Evolutionary conservation across 1,284 basidiomycete species (phyloP).

Genomic region (Ceratobasidium sp.): DNA sequence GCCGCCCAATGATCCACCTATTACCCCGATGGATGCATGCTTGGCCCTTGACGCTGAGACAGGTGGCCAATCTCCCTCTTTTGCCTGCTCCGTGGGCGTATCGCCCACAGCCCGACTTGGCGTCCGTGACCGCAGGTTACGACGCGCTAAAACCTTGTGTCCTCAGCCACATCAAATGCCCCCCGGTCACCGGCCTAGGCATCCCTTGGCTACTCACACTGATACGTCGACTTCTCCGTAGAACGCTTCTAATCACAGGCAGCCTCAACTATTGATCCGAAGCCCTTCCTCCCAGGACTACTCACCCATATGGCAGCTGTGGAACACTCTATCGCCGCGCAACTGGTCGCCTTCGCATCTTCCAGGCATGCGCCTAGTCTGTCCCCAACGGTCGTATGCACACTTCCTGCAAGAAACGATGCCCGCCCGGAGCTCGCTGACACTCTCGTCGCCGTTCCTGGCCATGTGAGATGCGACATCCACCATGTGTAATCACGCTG

Average conservation of each 20-base stretch:
- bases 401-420: slow-evolving; percentile 4
- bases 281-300: slow-evolving; percentile 5
- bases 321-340: slow-evolving; percentile 10
- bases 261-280: slow-evolving; percentile 31
- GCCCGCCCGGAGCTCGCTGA: neutral
- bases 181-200: slow-evolving; percentile 29
- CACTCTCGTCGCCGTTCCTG: slow-evolving; percentile 3
- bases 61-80: neutral
- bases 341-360: slow-evolving; percentile 7
- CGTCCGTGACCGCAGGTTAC: slow-evolving; percentile 18
- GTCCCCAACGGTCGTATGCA: neutral
- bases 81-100: slow-evolving; percentile 5
- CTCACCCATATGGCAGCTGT: neutral
- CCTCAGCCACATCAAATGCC: slow-evolving; percentile 44
- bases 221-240: slow-evolving; percentile 31
- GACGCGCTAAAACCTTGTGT: slow-evolving; percentile 29
- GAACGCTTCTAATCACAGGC: slow-evolving; percentile 38
- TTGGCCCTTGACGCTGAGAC: too few species aligned
- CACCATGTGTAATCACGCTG: slow-evolving; percentile 12
- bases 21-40: too few species aligned
- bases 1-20: neutral
- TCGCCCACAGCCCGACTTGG: slow-evolving; percentile 1
- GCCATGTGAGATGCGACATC: slow-evolving; percentile 13
- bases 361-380: slow-evolving; percentile 16
- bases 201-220: slow-evolving; percentile 33